Evolutionary conservation across 345 rosid genomes (phyloP), one percentile per base, ranked within the genome.

Genomic region (Adansonia digitata): DNA sequence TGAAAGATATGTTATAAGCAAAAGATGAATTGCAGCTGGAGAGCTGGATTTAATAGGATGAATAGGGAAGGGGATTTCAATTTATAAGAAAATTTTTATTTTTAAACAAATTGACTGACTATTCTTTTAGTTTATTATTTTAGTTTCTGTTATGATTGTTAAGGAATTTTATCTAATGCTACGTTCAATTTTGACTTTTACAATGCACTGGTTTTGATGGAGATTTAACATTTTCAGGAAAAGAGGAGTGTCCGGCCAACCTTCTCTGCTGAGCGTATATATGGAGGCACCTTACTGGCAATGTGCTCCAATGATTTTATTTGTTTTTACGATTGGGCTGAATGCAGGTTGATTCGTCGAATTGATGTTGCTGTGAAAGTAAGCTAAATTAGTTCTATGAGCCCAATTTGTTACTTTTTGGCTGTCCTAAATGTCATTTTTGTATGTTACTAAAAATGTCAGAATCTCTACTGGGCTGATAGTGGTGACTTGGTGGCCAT

Each of bases 391-490:
- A 67, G 31, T 35, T 81, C 63, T 51, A 29, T 63, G 20, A 20
- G 42, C 43, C 24, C 39, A 61, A 48, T 70, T 39, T 72, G 66
- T 65, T 59, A 69, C 35, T 76, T 72, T 31, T 60, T 69, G 49
- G 64, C 46, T 35, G 17, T 35, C 49, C 48, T 64, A 52, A 65
- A 20, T 39, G 9, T 48, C 17, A 40, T 39, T 43, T 60, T 66
- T 37, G 35, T 22, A 53, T 70, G 67, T 76, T 81, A 62, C 64
- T 73, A 74, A 80, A 24, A 78, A 53, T 74, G 40, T 72, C 89
- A 95, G 99, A 93, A 96, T 86, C 88, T 96, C 18, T 93, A 92
- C 84, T 96, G 99, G 99, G 99, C 98, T 79, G 99, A 96, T 80
- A 88, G 97, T 73, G 99, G 99, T 83, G 99, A 96, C 82, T 79